Evolutionary conservation across 805 yeast species (phyloP).

Genomic region (Candida manassasensis): DNA sequence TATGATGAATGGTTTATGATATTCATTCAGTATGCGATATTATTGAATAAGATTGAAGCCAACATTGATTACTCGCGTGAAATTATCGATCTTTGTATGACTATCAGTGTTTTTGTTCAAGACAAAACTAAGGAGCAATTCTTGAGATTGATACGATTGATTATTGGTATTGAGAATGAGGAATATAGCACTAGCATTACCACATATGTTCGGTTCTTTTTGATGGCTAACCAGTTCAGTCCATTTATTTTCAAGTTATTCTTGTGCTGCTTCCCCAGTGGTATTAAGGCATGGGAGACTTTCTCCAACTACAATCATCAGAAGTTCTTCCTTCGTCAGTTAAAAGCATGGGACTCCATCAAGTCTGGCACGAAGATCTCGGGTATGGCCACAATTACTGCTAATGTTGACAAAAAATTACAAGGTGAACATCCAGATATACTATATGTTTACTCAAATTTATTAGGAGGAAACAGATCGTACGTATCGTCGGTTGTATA

Average conservation of each 20-base stretch:
- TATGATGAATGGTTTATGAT: slow-evolving; percentile 83
- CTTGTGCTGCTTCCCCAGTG: slow-evolving; percentile 60
- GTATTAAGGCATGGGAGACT: slow-evolving; percentile 51
- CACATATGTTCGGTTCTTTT: slow-evolving; percentile 55
- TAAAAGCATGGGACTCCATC: slow-evolving; percentile 81
- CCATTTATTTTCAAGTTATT: slow-evolving; percentile 64
- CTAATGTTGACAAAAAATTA: slow-evolving; percentile 41
- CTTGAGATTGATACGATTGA: slow-evolving; percentile 62
- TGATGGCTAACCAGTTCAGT: slow-evolving; percentile 72
- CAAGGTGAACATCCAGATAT: slow-evolving; percentile 59
- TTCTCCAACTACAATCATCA: slow-evolving; percentile 81
- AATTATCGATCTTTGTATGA: slow-evolving; percentile 68
- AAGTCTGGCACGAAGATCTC: slow-evolving; percentile 47
- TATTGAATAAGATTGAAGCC: slow-evolving; percentile 58
- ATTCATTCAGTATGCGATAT: slow-evolving; percentile 73
- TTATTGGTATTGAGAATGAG: slow-evolving; percentile 44
- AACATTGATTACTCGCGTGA: slow-evolving; percentile 50
- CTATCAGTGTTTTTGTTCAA: slow-evolving; percentile 72
- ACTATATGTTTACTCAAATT: slow-evolving; percentile 72
- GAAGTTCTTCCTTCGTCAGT: slow-evolving; percentile 81
- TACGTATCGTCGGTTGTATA: slow-evolving; percentile 81
- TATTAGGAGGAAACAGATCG: slow-evolving; percentile 76
- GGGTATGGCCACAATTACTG: slow-evolving; percentile 76
- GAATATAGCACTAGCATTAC: slow-evolving; percentile 51
- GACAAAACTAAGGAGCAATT: slow-evolving; percentile 56